Percentiles rank a stretch among this genome's conserved stretches.
phyloP scores from a whole-genome alignment of 495 filamentous ascomycete species.

The Aspergillus conjunctus region DNA sequence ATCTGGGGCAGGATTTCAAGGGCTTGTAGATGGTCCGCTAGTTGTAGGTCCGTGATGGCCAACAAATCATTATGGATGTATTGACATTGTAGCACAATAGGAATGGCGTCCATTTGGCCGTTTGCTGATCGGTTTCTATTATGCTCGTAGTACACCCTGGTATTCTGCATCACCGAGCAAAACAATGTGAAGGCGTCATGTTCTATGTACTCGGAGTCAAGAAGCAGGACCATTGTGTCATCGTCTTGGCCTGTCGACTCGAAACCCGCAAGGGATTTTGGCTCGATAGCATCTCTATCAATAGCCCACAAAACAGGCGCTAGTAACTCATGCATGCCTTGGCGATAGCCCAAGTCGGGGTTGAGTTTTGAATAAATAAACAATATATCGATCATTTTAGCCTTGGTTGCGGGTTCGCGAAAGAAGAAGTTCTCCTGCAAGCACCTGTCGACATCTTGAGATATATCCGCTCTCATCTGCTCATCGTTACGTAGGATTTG shows the following conservation, averaged over 20 bases:
- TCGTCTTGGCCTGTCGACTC: conserved; percentile 34
- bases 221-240: conserved; percentile 59
- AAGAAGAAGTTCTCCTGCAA: conserved; percentile 94
- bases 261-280: conserved; percentile 28
- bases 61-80: conserved; percentile 83
- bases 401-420: conserved; percentile 74
- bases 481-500: conserved; percentile 81
- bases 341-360: conserved; percentile 82
- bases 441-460: conserved; percentile 92
- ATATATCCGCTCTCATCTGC: conserved; percentile 79
- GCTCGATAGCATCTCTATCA: conserved; percentile 75
- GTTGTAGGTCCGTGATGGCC: conserved; percentile 73
- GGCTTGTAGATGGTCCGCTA: conserved; percentile 77
- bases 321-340: conserved; percentile 96
- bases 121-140: conserved; percentile 44
- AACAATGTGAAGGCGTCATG: conserved; percentile 92
- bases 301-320: conserved; percentile 91
- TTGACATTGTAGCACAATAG: conserved; percentile 82
- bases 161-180: conserved; percentile 79
- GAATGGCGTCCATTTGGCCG: conserved; percentile 57
- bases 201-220: conserved; percentile 75
- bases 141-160: conserved; percentile 83
- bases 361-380: conserved; percentile 96
- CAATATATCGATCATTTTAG: conserved; percentile 80
- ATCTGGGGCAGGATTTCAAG: conserved; percentile 95